Conservation (phyloP, 139 green algal species). For the Raphidocelis subcapitata region DNA sequence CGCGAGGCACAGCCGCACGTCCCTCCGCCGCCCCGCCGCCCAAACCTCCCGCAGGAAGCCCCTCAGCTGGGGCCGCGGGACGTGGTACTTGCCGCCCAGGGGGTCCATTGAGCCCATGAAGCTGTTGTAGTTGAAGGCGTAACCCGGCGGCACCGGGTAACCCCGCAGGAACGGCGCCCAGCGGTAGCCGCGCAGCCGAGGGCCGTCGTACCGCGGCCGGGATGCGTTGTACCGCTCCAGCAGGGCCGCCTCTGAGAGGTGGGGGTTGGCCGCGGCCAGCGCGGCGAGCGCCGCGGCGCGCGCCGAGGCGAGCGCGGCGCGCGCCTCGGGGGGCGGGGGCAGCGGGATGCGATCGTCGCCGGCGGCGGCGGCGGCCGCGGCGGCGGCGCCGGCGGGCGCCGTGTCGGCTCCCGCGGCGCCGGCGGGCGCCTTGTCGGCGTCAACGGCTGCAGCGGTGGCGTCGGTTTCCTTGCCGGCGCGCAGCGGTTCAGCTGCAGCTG, state of each 20-base stretch:
- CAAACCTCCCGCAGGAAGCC: slow-evolving; percentile 25
- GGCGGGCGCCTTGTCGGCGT: no score
- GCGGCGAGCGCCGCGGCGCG: no score
- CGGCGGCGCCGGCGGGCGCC: no score
- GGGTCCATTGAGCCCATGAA: slow-evolving; percentile 37
- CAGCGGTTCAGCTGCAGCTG: no score
- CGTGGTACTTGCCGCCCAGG: slow-evolving; percentile 36
- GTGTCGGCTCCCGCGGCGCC: no score
- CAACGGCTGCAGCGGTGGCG: no score
- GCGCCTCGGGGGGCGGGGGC: no score
- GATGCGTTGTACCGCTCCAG: background rate
- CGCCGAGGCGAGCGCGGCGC: no score
- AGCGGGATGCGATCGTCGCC: no score
- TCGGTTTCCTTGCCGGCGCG: no score
- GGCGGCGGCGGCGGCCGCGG: no score
- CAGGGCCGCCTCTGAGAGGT: background rate
- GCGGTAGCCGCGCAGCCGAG: slow-evolving; percentile 3
- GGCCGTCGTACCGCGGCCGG: background rate
- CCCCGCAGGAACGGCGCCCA: slow-evolving; percentile 30
- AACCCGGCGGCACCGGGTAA: slow-evolving; percentile 16
- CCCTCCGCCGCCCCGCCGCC: background rate
- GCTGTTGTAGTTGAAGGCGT: slow-evolving; percentile 37
- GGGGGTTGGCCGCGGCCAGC: background rate
- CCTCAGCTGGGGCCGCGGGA: slow-evolving; percentile 2
- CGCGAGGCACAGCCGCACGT: slow-evolving; percentile 5